Evolutionary conservation across 2,329 filamentous ascomycete genomes (phyloP), one percentile per base, ranked within the genome.

Genomic region (Aspergillus chevalieri): DNA sequence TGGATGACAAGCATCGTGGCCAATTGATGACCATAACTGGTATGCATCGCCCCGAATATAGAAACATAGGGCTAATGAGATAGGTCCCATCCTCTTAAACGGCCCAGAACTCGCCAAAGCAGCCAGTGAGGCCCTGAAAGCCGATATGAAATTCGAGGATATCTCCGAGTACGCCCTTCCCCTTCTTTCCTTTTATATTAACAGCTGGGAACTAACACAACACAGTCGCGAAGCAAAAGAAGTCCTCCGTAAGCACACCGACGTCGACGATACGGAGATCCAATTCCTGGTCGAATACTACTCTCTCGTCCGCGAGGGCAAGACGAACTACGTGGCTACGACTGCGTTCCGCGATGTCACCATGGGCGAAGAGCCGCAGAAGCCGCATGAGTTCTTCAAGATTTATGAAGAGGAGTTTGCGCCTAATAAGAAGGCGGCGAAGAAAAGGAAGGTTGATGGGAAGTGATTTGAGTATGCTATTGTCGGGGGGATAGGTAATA

Each of bases 241-340:
- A 46, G 61, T 72, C 22, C 65, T 76, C 14, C 59, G 65, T 6
- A 55, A 63, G 2, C 71, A 76, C 50, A 61, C 66, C 6, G 63
- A 61, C 4, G 58, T 56, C 30, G 65, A 71, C 48, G 56, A 62
- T 3, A 69, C 71, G 0, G 75, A 39, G n/a, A 39, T 39, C 36
- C 36, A 39, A 5, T 39, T 76, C 54, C 56, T 79, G 5, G 68
- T 79, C 4, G 75, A 80, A 54, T 79, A 78, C 60, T 79, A 78
- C 62, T 74, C 72, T 41, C 65, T 79, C 7, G 76, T 79, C 8
- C 68, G 74, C 43, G 75, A 78, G 54, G 76, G 77, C 15, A 79
- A 78, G 66, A 77, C 75, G 0, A 79, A 78, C 59, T 79, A 78
- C 59, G 74, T 79, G 54, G 65, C 75, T 1, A 79, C 76, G 1